Evolutionary conservation across 495 filamentous ascomycete species (phyloP).

Genomic region (Neurospora sp.): DNA sequence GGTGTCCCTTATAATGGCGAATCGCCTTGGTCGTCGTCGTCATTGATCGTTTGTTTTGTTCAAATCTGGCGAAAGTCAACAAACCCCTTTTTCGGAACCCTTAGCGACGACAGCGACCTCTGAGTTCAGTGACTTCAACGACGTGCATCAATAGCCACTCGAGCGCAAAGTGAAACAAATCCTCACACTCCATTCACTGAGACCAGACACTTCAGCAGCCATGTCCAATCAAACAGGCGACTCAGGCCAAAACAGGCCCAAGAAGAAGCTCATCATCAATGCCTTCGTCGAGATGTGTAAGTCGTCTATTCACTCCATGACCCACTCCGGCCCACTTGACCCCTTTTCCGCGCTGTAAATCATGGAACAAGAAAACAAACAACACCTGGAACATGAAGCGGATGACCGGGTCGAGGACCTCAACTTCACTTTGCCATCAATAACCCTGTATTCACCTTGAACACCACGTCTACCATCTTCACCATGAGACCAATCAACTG

Average conservation of each 20-base stretch:
- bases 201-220: background rate
- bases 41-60: background rate
- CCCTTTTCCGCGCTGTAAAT: background rate
- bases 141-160: background rate
- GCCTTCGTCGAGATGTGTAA: conserved; percentile 51
- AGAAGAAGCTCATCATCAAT: conserved; percentile 54
- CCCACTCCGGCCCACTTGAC: background rate
- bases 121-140: background rate
- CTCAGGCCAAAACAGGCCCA: conserved; percentile 14
- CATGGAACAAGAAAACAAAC: background rate
- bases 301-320: conserved; percentile 1
- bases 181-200: background rate
- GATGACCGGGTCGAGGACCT: background rate
- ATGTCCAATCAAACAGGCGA: background rate
- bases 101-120: background rate
- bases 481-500: background rate
- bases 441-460: background rate
- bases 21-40: background rate
- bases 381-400: background rate
- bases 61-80: background rate
- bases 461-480: background rate
- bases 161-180: background rate
- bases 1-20: background rate
- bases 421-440: background rate
- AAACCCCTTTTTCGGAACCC: background rate